Base-by-base conservation (phyloP, 2,329 filamentous ascomycete genomes). In the Cordyceps farinosa region DNA sequence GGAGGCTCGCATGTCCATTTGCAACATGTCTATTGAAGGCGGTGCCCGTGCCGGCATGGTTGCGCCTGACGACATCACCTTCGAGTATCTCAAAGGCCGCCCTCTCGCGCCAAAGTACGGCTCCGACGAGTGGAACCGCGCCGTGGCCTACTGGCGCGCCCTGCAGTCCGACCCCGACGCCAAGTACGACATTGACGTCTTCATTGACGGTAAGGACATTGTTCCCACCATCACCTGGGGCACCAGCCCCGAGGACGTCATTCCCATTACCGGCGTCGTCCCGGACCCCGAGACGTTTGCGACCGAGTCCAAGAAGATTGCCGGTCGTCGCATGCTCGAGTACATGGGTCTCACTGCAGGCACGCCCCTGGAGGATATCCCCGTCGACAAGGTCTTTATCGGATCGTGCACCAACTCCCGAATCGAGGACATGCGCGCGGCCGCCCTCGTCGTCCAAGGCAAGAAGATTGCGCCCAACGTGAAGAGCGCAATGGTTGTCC, bases 11-110 rank as follows among this genome's bases (percentile, higher is more conserved):
- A 98, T 99, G 95, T 97, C 93, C 67, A 96, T 99, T 75, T 98
- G 95, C 82, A 99, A 99, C 82, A 98, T 98, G 95, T 92, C 93
- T 15, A 97, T 98, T 70, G 95, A 99, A 82, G 95, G 84, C 69
- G 95, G 95, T 77, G 95, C 95, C 54, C 86, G 95, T 79, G 94
- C 94, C 65, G 95, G 95, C 69, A 96, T 99, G 92, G 89, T 99
- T 65, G 95, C 95, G 10, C 95, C 95, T 5, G 95, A 99, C 72
- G 89, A 97, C 73, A 90, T 82, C 64, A 98, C 95, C 34, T 97
- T 97, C 70, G 91, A 96, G 69, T 99, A 98, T 75, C 89, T 99
- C 71, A 95, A 95, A 82, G 91, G 90, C 70, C 87, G 89, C 66
- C 95, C 95, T 45, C 81, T 99, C 69, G 93, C 94, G 17, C 95